phyloP scores from a whole-genome alignment of 2,329 filamentous ascomycete species.

The Corinectria fuckeliana region DNA sequence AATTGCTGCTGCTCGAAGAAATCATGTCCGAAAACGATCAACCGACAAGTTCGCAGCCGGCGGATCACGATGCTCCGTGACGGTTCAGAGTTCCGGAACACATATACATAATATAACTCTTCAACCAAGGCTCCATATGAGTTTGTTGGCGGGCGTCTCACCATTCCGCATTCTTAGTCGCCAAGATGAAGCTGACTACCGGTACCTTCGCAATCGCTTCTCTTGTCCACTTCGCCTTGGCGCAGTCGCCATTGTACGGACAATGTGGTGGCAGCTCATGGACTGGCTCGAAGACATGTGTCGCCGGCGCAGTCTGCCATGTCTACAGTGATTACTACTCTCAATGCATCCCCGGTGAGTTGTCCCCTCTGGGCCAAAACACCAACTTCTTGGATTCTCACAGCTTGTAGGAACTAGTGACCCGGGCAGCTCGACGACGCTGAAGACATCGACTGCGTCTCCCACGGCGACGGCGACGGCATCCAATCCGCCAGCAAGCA shows the following conservation, averaged over 20 bases:
- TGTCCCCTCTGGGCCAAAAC: not conserved
- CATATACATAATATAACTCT: not conserved
- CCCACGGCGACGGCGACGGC: conserved; percentile 14
- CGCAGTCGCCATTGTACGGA: conserved; percentile 13
- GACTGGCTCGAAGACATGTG: conserved; percentile 14
- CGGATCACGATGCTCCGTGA: conserved; percentile 12
- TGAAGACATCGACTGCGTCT: not conserved
- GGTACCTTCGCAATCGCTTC: not conserved
- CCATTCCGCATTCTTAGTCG: not conserved
- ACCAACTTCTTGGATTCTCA: not conserved
- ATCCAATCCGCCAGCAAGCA: conserved; percentile 1
- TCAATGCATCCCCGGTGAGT: conserved; percentile 20
- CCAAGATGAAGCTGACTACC: conserved; percentile 4
- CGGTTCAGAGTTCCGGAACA: not conserved
- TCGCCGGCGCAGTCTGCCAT: conserved; percentile 15
- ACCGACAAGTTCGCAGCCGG: not conserved
- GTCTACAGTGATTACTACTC: conserved; percentile 19
- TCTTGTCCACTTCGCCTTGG: conserved; percentile 5
- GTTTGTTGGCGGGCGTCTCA: not conserved
- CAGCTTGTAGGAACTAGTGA: not conserved
- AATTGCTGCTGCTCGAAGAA: not conserved
- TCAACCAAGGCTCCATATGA: not conserved
- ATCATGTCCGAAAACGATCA: not conserved
- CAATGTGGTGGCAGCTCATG: conserved; percentile 19
- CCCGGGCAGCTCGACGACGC: not conserved